Base-by-base conservation (phyloP, 139 green algal species). In the Chlamydomonas schloesseri region DNA sequence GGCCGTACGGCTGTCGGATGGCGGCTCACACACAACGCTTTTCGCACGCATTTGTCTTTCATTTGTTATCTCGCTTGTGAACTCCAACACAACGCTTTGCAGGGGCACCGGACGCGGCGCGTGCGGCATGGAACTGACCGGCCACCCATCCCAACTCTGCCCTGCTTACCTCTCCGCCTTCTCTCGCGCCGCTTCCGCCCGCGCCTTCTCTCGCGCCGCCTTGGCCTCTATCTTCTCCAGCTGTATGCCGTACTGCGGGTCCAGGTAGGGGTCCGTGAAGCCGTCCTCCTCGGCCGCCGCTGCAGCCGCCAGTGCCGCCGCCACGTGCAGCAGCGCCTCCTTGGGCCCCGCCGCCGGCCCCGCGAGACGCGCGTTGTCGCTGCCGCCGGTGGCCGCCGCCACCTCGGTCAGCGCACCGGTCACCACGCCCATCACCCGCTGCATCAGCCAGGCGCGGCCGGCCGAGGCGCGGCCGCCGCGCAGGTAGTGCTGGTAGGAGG, bases 191-290 rank as follows among this genome's bases (percentile, higher is more conserved):
- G 73, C 79, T 47, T 57, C 88, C 28, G 72, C 88, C 28, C 88
- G 47, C 33, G 88, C 88, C 11, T 73, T 80, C 62, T 89, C 84
- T 0, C 84, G 71, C 46, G 79, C 84, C 68, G 53, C 57, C 79
- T 91, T 91, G n/a, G 88, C 88, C 50, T 88, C 79, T 33, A 89
- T 78, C 67, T 91, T 91, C 18, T 73, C 84, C 71, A 87, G 71
- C 72, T 89, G 83, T 5, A 86, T 58, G 34, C 34, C 84, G 71
- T 91, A 91, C 28, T 53, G 18, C 23, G 67, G 62, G 26, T 81
- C 68, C 60, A 69, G 53, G 42, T 91, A 91, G 24, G 88, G 88
- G 67, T 89, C 73, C 29, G 46, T n/a, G 28, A 86, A 88, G 10
- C 29, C 11, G 21, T 68, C 78, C 37, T 88, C 73, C 36, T 69